These are phyloP conservation scores for Pleurotus giganteus DNA, from an alignment of 768 basidiomycete genomes.

Conservation along the genomic window DNA sequence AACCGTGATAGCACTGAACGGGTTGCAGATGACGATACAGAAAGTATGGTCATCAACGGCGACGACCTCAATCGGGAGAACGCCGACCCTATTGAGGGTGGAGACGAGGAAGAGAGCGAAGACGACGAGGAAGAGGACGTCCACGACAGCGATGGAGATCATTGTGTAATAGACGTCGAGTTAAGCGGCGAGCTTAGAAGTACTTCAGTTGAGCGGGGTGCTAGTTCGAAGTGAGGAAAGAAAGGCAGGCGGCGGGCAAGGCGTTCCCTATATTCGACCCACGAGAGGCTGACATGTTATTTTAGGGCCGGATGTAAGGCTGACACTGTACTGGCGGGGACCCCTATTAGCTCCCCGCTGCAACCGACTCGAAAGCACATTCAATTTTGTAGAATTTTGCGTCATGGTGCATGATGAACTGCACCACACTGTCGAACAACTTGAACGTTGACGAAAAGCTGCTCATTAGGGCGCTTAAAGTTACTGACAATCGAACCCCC, in stretches of 20 bases:
- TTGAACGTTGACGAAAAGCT: too few relatives aligned
- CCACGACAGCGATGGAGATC: neutral
- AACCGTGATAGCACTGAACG: neutral
- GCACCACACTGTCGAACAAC: too few relatives aligned
- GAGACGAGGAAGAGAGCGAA: neutral
- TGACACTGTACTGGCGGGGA: too few relatives aligned
- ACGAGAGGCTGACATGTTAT: neutral
- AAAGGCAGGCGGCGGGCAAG: constrained; percentile 38
- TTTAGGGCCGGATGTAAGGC: too few relatives aligned
- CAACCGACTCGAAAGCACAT: too few relatives aligned
- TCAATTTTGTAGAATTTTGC: too few relatives aligned
- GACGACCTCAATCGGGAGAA: neutral
- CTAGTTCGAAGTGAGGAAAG: constrained; percentile 1
- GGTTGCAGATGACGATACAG: neutral
- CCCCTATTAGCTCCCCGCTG: too few relatives aligned
- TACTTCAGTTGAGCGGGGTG: constrained; percentile 5
- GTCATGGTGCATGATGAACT: too few relatives aligned
- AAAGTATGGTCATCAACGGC: neutral
- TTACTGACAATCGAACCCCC: too few relatives aligned
- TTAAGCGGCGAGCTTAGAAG: neutral
- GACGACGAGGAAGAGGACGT: neutral
- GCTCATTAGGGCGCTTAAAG: too few relatives aligned
- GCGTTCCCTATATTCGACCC: neutral
- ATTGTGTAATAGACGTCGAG: neutral
- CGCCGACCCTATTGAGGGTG: neutral